Conservation (phyloP, 805 yeast genomes). For the Ogataea ganodermae region DNA sequence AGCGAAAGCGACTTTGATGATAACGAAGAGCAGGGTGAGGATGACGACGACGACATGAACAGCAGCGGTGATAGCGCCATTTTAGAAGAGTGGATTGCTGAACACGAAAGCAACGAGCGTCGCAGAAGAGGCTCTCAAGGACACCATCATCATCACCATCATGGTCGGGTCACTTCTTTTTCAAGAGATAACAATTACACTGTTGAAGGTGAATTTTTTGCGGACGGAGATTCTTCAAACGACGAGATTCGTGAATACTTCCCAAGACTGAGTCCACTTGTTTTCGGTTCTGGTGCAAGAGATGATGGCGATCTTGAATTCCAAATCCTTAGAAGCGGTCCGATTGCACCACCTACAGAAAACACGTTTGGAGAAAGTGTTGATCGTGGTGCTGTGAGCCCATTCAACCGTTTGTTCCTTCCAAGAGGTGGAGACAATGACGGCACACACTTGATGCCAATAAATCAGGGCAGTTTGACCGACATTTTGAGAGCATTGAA, state of each 20-base stretch:
- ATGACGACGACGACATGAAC: constrained; percentile 15
- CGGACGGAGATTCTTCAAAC: constrained; percentile 17
- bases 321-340: constrained; percentile 10
- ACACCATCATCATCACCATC: neutral
- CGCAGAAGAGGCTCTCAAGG: constrained; percentile 16
- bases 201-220: constrained; percentile 12
- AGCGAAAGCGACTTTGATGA: constrained; percentile 20
- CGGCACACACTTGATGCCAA: constrained; percentile 15
- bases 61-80: constrained; percentile 32
- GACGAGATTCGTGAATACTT: constrained; percentile 15
- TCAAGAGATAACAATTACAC: constrained; percentile 4
- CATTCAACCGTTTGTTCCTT: constrained; percentile 15
- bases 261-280: constrained; percentile 13
- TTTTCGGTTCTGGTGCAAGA: constrained; percentile 12
- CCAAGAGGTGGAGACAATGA: constrained; percentile 19
- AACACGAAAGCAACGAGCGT: constrained; percentile 30
- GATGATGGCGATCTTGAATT: constrained; percentile 12
- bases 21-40: constrained; percentile 17
- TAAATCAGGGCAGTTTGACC: constrained; percentile 19
- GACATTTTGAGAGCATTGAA: constrained; percentile 24
- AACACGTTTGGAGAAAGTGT: constrained; percentile 8
- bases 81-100: constrained; percentile 36
- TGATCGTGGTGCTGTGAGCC: constrained; percentile 12
- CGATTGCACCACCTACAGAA: constrained; percentile 16
- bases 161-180: constrained; percentile 8